Base-by-base conservation (phyloP, 768 basidiomycete genomes). In the Nidularia sp. region DNA sequence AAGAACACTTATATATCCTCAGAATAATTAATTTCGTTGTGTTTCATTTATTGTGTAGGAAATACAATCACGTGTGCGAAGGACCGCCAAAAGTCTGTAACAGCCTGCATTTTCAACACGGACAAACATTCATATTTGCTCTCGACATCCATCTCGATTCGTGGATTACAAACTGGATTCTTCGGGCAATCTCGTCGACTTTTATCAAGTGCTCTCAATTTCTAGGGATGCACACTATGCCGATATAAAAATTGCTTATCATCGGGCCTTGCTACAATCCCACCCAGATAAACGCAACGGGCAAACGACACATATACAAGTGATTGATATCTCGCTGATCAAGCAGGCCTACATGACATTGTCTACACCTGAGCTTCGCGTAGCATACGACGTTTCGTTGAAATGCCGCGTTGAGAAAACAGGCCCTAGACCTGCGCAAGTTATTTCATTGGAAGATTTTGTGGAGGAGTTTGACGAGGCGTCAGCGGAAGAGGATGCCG, bases 401-500 rank as follows among this genome's bases (percentile, higher is more conserved):
- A 51, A 48, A 22, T 50, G 55, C 15, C 43, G 43, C 25, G 44
- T 13, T 2, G 50, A 50, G 12, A 18, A 54, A 12, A 48, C 57
- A 2, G 74, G 70, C 2, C 82, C 85, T 6, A 74, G 91, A 48
- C 89, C 91, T 3, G 89, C 91, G 0, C 85, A 91, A 55, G 69
- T 90, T 13, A 69, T 93, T 35, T 93, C 91, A 2, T 71, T 93
- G 36, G 88, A 88, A 45, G 88, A 90, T 0, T 92, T 90, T 56
- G 67, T 68, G 25, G 70, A 74, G 52, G 53, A 66, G 45, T 42
- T 7, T 8, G 57, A 43, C 9, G 25, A 25, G 25, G 3, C 25
- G 25, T 25, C 25, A 25, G 53, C 48, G 7, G 68, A 63, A 1
- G 69, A 61, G 10, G 61, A 60, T 2, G 71, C 71, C 4, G 69